A percentile compares a stretch with the other conserved stretches of the same genome.
Conservation (phyloP, 441 rosid genomes). For the Brassica balearica region DNA sequence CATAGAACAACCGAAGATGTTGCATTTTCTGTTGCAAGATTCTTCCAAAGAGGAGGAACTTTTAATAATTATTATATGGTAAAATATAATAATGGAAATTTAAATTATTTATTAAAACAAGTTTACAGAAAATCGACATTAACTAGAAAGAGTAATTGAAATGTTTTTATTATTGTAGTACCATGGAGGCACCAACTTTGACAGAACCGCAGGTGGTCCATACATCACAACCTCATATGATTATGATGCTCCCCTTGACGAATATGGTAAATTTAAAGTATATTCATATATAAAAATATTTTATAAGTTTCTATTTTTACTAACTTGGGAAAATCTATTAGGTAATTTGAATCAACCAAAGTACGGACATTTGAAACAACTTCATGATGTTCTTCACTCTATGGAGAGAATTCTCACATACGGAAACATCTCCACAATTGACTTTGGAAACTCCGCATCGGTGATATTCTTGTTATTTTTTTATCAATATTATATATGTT, state of each 20-base stretch:
- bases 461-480: constrained; percentile 30
- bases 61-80: constrained; percentile 81
- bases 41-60: constrained; percentile 48
- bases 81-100: constrained; percentile 44
- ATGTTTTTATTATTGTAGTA: too few species aligned
- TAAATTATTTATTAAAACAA: background rate
- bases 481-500: background rate
- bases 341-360: constrained; percentile 74
- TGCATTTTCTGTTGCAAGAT: too few species aligned
- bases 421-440: constrained; percentile 28
- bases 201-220: too few species aligned
- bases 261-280: too few species aligned
- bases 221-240: too few species aligned
- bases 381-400: background rate
- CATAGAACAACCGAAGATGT: too few species aligned
- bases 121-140: background rate
- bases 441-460: constrained; percentile 47
- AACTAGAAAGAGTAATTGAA: background rate
- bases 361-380: constrained; percentile 46
- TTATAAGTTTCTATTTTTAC: too few species aligned
- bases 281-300: too few species aligned
- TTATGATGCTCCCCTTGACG: too few species aligned
- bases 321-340: constrained; percentile 3
- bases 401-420: background rate
- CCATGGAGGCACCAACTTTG: too few species aligned